Conservation (phyloP, 371 early-diverging fungal genomes). For the Mortierella sp. region DNA sequence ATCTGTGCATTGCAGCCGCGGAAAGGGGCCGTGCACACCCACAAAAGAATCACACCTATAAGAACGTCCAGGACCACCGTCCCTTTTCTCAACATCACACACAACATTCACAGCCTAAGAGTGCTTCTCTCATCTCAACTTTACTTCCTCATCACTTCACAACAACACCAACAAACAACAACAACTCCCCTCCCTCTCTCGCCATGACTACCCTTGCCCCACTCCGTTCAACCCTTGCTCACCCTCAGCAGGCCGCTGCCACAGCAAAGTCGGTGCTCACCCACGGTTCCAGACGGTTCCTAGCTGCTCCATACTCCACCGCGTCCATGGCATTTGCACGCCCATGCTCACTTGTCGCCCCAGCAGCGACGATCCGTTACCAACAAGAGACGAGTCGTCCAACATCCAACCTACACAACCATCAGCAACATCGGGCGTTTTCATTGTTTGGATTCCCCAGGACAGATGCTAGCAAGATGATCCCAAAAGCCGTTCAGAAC, state of each 20-base stretch:
- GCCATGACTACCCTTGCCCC: slow-evolving; percentile 9
- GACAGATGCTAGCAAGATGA: neutral
- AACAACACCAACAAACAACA: too few species aligned
- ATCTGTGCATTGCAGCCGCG: too few species aligned
- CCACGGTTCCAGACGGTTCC: slow-evolving; percentile 10
- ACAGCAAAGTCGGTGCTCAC: slow-evolving; percentile 16
- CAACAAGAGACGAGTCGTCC: slow-evolving; percentile 15
- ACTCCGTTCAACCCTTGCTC: slow-evolving; percentile 10
- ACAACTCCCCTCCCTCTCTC: neutral
- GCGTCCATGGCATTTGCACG: slow-evolving; percentile 8
- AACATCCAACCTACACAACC: neutral
- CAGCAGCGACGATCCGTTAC: slow-evolving; percentile 35
- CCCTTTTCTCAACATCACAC: too few species aligned
- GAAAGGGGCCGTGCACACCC: too few species aligned
- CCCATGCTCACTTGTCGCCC: slow-evolving; percentile 35
- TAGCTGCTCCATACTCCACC: slow-evolving; percentile 2
- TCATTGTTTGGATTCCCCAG: slow-evolving; percentile 16
- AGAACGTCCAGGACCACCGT: too few species aligned
- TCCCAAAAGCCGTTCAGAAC: slow-evolving; percentile 52
- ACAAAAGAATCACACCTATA: too few species aligned
- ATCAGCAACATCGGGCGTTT: slow-evolving; percentile 30
- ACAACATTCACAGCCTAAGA: too few species aligned
- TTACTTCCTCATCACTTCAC: too few species aligned
- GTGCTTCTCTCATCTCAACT: neutral
- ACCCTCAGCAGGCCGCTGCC: slow-evolving; percentile 2